Base-by-base conservation (phyloP, 2,329 filamentous ascomycete genomes). In the Bipolaris victoriae region DNA sequence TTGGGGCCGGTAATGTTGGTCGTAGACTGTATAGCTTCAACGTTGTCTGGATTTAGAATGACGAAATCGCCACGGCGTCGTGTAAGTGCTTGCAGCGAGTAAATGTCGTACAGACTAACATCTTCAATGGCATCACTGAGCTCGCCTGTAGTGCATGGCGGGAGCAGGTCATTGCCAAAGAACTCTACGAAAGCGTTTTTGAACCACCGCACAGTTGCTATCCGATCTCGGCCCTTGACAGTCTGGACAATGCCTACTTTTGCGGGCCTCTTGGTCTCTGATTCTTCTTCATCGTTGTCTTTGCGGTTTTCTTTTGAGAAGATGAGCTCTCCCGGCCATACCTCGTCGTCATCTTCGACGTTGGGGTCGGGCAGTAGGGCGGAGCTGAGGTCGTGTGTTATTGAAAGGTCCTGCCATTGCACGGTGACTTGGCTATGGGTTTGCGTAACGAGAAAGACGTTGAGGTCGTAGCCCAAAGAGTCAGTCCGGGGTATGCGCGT, bases 101-200 rank as follows among this genome's bases (percentile, higher is more conserved):
- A 77, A 35, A 87, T 80, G 59, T 88, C 85, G 67, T 87, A 87
- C 39, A 87, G 66, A 55, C 84, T 86, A 24, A 86, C 79, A 39
- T 85, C 81, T 62, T 84, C 81, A 29, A 76, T 65, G 5, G 64
- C 59, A 22, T 79, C 75, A 16, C 66, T 58, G 1, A 84, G 74
- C 3, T 68, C 64, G 2, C 82, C 82, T 26, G 80, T 78, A 0
- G 64, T 71, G 7, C 78, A 81, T 6, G 74, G 75, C 10, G 77
- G 77, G n/a, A 79, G 71, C 22, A 84, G 66, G 44, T 75, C 66
- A 9, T 72, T 60, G 9, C 64, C 70, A 15, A 73, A 66, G 50
- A 76, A 75, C 33, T 71, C 67, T 41, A 77, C 65, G 1, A 60
- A 61, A 31, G 71, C 63, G 37, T 70, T 67, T 26, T 70, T 66